These are phyloP conservation scores for Zygosaccharomyces pseudorouxii DNA, from an alignment of 805 yeast species.

Conservation along the genomic window DNA sequence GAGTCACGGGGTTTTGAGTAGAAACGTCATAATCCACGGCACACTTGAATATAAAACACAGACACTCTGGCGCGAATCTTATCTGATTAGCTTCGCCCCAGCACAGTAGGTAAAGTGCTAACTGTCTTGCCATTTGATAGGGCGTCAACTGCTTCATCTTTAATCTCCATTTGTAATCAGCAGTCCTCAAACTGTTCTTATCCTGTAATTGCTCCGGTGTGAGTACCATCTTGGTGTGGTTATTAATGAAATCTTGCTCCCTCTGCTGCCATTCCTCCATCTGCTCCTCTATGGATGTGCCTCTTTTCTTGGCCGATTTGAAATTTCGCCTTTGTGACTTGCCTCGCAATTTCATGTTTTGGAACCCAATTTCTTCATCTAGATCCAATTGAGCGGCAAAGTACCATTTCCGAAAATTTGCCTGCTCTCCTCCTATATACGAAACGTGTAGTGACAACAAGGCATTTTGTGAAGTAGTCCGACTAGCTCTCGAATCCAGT, in stretches of 20 bases:
- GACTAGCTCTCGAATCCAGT: slow-evolving; percentile 80
- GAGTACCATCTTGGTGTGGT: slow-evolving; percentile 51
- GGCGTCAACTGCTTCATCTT: slow-evolving; percentile 53
- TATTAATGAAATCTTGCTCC: slow-evolving; percentile 45
- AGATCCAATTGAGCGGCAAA: slow-evolving; percentile 78
- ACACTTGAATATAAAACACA: slow-evolving; percentile 79
- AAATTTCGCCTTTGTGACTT: slow-evolving; percentile 41
- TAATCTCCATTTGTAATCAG: slow-evolving; percentile 75
- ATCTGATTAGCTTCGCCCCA: slow-evolving; percentile 92
- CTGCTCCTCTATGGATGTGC: slow-evolving; percentile 35
- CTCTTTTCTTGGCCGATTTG: slow-evolving; percentile 41
- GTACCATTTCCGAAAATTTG: slow-evolving; percentile 90
- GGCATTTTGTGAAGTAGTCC: slow-evolving; percentile 69
- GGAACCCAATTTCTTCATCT: slow-evolving; percentile 62
- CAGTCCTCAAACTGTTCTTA: slow-evolving; percentile 62
- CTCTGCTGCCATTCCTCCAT: slow-evolving; percentile 41
- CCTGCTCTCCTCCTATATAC: slow-evolving; percentile 84
- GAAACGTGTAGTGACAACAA: slow-evolving; percentile 76
- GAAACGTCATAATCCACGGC: slow-evolving; percentile 66
- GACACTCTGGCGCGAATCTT: slow-evolving; percentile 84
- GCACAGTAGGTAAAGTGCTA: slow-evolving; percentile 64
- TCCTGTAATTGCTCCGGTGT: slow-evolving; percentile 65
- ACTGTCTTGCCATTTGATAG: slow-evolving; percentile 58
- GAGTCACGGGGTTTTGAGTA: slow-evolving; percentile 29
- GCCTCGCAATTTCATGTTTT: slow-evolving; percentile 50